These are phyloP conservation scores for Boechera retrofracta DNA, from an alignment of 345 rosid species.

Conservation along the genomic window DNA sequence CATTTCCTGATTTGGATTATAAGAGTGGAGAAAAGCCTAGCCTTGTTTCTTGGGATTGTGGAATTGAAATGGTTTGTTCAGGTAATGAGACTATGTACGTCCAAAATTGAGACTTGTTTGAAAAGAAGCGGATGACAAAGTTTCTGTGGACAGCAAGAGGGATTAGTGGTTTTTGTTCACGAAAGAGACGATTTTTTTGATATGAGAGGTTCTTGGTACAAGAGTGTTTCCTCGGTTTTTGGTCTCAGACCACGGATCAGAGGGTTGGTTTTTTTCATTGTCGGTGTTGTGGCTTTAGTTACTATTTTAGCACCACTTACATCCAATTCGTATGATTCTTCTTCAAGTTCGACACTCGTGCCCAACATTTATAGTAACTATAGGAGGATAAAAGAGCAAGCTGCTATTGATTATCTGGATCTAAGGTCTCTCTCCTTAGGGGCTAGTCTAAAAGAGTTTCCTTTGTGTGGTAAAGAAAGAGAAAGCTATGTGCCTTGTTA, in stretches of 20 bases:
- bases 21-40: constrained; percentile 29
- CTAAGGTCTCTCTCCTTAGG: constrained; percentile 67
- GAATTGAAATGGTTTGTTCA: constrained; percentile 7
- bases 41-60: not conserved
- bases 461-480: constrained; percentile 85
- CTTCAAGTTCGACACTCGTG: constrained; percentile 46
- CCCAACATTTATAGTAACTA: constrained; percentile 71
- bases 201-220: constrained; percentile 92
- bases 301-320: constrained; percentile 75
- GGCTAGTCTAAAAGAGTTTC: constrained; percentile 62
- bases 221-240: constrained; percentile 58
- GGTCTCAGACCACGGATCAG: constrained; percentile 74
- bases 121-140: constrained; percentile 48
- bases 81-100: constrained; percentile 39
- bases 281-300: constrained; percentile 69
- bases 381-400: constrained; percentile 92
- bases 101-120: constrained; percentile 43
- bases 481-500: constrained; percentile 94
- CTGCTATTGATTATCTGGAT: constrained; percentile 83
- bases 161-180: constrained; percentile 34
- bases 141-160: constrained; percentile 45
- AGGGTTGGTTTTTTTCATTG: constrained; percentile 66
- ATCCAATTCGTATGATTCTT: constrained; percentile 59
- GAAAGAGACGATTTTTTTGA: constrained; percentile 46
- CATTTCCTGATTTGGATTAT: constrained; percentile 42